Conservation (phyloP, 2,329 filamentous ascomycete genomes). For the Curvularia spicifera region DNA sequence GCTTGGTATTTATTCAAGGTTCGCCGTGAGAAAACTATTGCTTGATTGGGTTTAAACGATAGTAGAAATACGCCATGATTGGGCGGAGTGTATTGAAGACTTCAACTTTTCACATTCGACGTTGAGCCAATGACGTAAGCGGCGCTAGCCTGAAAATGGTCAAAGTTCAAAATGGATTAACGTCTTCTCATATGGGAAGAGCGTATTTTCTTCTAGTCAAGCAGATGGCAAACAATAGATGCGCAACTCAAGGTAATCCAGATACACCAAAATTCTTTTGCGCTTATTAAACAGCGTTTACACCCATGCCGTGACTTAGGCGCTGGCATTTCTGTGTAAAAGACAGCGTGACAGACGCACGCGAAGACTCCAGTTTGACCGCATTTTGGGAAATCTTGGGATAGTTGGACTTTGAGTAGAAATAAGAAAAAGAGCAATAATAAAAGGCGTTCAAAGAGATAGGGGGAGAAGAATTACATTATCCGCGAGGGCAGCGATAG, state of each 20-base stretch:
- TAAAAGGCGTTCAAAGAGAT: no score
- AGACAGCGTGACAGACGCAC: neutral
- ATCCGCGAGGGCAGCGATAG: neutral
- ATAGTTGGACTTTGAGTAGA: neutral
- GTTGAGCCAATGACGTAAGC: conserved; percentile 2
- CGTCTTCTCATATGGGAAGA: neutral
- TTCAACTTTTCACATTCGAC: neutral
- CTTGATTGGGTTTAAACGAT: neutral
- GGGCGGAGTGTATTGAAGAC: no score
- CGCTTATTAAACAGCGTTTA: neutral
- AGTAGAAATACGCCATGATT: neutral
- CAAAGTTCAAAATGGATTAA: neutral
- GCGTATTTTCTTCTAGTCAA: neutral
- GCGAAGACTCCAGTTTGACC: neutral
- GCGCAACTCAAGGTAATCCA: neutral
- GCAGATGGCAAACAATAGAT: neutral
- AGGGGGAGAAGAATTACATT: neutral
- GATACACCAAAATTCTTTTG: neutral
- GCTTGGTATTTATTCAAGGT: neutral
- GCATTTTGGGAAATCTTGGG: neutral
- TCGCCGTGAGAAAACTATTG: neutral
- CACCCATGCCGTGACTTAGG: neutral
- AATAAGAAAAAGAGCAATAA: no score
- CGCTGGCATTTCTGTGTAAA: neutral
- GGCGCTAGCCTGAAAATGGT: conserved; percentile 1